phyloP scores from a whole-genome alignment of 1,139 yeast genomes.

The Pichia sp. region DNA sequence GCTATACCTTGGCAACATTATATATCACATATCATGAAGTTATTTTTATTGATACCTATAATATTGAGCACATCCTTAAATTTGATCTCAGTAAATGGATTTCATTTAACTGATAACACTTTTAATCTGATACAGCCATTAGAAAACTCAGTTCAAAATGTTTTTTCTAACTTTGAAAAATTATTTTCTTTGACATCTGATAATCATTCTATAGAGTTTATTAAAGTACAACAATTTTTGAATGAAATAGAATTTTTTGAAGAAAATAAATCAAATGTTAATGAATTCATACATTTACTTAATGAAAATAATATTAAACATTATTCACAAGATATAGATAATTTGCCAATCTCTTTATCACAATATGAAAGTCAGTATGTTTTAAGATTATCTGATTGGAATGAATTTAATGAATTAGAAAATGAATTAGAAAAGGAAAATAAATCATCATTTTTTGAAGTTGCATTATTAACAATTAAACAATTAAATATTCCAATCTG shows the following conservation, averaged over 20 bases:
- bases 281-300: neutral
- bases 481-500: constrained; percentile 33
- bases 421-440: neutral
- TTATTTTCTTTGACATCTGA: neutral
- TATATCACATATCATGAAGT: neutral
- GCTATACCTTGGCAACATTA: no score
- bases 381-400: constrained; percentile 36
- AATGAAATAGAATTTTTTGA: constrained; percentile 3
- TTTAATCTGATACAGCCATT: neutral
- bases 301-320: constrained; percentile 5
- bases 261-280: neutral
- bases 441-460: constrained; percentile 5
- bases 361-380: constrained; percentile 48
- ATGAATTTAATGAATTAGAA: neutral
- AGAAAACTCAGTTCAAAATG: neutral
- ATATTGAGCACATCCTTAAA: neutral
- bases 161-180: neutral
- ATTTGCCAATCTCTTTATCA: constrained; percentile 3
- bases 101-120: neutral
- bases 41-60: neutral
- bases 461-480: constrained; percentile 26
- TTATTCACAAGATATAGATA: constrained; percentile 4
- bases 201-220: neutral
- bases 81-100: neutral
- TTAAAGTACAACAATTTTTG: neutral